Evolutionary conservation across 2,329 filamentous ascomycete genomes (phyloP).

Genomic region (Neocucurbitaria cava): DNA sequence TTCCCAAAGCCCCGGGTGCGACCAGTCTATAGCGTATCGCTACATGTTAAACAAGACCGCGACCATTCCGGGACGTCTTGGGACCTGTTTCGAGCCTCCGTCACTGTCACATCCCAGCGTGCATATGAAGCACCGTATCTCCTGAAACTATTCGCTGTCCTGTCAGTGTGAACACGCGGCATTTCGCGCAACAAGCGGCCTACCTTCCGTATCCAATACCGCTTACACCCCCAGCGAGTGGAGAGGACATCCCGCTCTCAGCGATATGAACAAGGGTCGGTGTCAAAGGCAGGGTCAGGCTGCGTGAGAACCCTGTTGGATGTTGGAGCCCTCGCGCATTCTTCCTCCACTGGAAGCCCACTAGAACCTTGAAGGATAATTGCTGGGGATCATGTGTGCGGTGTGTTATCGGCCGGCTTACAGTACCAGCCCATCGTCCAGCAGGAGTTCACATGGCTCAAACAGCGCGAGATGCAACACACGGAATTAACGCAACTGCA

Average conservation of each 20-base stretch:
- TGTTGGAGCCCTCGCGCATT: neutral
- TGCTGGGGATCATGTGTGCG: constrained; percentile 27
- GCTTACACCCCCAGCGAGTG: constrained; percentile 29
- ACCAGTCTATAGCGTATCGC: constrained; percentile 11
- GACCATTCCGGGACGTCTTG: constrained; percentile 16
- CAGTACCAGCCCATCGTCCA: neutral
- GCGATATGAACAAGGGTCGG: constrained; percentile 23
- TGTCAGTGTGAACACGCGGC: constrained; percentile 13
- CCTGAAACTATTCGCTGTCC: constrained; percentile 11
- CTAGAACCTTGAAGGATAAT: constrained; percentile 27
- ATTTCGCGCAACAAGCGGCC: constrained; percentile 22
- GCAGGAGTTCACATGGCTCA: neutral
- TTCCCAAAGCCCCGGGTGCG: constrained; percentile 17
- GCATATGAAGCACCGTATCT: constrained; percentile 7
- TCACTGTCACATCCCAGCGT: constrained; percentile 14
- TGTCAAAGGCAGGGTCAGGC: constrained; percentile 17
- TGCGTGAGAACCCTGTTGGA: constrained; percentile 14
- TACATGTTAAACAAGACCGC: constrained; percentile 13
- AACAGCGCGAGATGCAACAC: neutral
- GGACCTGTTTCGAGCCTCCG: constrained; percentile 9
- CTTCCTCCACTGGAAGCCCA: constrained; percentile 30
- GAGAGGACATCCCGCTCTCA: constrained; percentile 20
- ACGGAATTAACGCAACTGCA: neutral
- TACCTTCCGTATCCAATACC: constrained; percentile 35
- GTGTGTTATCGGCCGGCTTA: constrained; percentile 10